Evolutionary conservation across 2,329 filamentous ascomycete species (phyloP).

Genomic region (Monosporascus cannonballus): DNA sequence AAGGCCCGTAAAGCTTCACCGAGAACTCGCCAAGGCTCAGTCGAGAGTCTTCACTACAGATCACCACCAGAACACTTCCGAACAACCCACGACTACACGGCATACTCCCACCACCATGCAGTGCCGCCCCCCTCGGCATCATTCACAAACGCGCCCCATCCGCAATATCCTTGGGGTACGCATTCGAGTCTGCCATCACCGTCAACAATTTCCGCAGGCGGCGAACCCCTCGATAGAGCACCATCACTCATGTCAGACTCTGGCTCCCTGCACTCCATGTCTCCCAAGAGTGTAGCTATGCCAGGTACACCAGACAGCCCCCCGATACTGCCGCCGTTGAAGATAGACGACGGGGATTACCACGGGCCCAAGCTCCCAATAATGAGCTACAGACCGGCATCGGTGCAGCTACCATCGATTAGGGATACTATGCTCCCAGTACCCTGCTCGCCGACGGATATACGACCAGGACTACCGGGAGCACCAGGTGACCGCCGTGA

Average conservation of each 20-base stretch:
- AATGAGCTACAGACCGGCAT: not conserved
- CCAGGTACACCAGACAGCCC: slow-evolving; percentile 35
- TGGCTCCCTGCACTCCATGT: slow-evolving; percentile 56
- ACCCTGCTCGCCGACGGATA: slow-evolving; percentile 25
- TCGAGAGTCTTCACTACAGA: slow-evolving; percentile 1
- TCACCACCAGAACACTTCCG: slow-evolving; percentile 1
- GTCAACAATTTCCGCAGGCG: slow-evolving; percentile 39
- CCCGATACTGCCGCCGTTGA: slow-evolving; percentile 22
- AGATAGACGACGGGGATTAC: slow-evolving; percentile 10
- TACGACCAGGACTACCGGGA: slow-evolving; percentile 1
- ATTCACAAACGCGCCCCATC: slow-evolving; percentile 4
- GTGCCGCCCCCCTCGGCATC: slow-evolving; percentile 9
- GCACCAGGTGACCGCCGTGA: not conserved
- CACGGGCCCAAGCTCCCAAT: slow-evolving; percentile 3
- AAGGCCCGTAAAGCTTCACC: slow-evolving; percentile 32
- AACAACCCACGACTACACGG: slow-evolving; percentile 8
- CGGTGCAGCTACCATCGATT: slow-evolving; percentile 18
- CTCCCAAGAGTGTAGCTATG: slow-evolving; percentile 37
- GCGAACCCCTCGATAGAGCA: slow-evolving; percentile 51
- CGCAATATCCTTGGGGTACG: slow-evolving; percentile 9
- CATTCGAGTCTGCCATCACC: slow-evolving; percentile 24
- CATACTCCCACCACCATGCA: slow-evolving; percentile 14
- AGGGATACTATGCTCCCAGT: slow-evolving; percentile 27
- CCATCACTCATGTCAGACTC: slow-evolving; percentile 68
- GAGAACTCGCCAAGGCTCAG: slow-evolving; percentile 25